Conservation (phyloP, 2,329 filamentous ascomycete species). For the Aureobasidium zeae region DNA sequence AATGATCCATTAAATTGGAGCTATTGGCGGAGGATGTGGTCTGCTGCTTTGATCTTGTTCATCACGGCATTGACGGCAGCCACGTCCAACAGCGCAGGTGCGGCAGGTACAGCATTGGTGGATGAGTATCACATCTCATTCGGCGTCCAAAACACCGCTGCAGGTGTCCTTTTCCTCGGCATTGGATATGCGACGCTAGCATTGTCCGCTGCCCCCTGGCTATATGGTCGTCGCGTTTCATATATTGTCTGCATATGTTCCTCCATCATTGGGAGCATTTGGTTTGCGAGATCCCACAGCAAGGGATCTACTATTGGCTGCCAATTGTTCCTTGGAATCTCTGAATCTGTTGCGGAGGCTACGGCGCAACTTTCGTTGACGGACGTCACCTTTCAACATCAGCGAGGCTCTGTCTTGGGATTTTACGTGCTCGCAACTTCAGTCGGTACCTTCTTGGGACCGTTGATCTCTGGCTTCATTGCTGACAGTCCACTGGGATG, state of each 20-base stretch:
- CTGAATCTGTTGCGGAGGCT: slow-evolving; percentile 48
- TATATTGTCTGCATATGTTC: slow-evolving; percentile 45
- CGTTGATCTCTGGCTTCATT: slow-evolving; percentile 45
- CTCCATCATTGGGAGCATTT: slow-evolving; percentile 44
- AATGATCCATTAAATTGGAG: slow-evolving; percentile 28
- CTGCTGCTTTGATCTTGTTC: slow-evolving; percentile 42
- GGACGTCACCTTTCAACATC: slow-evolving; percentile 51
- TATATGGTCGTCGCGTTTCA: slow-evolving; percentile 47
- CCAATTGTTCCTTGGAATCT: slow-evolving; percentile 49
- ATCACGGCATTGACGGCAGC: slow-evolving; percentile 48
- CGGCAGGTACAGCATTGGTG: slow-evolving; percentile 43
- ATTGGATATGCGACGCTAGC: slow-evolving; percentile 50
- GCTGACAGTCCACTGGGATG: slow-evolving; percentile 40
- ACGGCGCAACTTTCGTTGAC: slow-evolving; percentile 49
- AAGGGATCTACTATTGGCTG: slow-evolving; percentile 44
- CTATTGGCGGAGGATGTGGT: slow-evolving; percentile 24
- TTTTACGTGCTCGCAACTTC: slow-evolving; percentile 48
- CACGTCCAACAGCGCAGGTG: slow-evolving; percentile 47
- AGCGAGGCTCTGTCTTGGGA: slow-evolving; percentile 45
- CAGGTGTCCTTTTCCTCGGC: slow-evolving; percentile 46
- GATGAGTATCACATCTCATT: slow-evolving; percentile 44
- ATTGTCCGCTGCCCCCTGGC: slow-evolving; percentile 43
- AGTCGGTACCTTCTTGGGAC: slow-evolving; percentile 48
- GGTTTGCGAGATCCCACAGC: slow-evolving; percentile 41
- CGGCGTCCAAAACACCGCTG: slow-evolving; percentile 46